Evolutionary conservation across 768 basidiomycete genomes (phyloP), one percentile per base, ranked within the genome.

Genomic region (Hortiboletus campestris): DNA sequence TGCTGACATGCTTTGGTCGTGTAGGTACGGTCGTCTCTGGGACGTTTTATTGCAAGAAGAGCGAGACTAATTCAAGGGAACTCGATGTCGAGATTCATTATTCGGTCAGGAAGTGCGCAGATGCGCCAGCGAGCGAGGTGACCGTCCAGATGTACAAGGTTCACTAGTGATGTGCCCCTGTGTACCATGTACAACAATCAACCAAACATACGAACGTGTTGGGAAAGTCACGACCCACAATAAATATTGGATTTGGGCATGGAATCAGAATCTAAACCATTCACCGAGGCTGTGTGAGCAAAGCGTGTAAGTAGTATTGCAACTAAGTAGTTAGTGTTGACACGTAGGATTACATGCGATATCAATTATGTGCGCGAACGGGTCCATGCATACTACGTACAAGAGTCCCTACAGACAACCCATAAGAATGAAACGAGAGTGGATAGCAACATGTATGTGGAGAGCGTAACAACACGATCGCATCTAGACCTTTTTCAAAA

Each of bases 31-130:
- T 80, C 25, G 84, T 98, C 22, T 69, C 77, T 6, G 96, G 96
- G 3, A 81, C 73, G n/a, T 95, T 98, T 78, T 80, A 83, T 63
- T 91, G 91, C 65, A 80, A 78, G 58, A 98, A 98, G 76, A 90
- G 84, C 65, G 74, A 78, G 34, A 76, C 72, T 5, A 98, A 98
- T 69, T 86, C 89, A 39, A 79, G 96, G 46, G 95, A 97, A 68
- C 74, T 98, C 45, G 89, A 95, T 58, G 84, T 98, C 14, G 94
- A 96, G 75, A 91, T 98, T 36, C 92, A 94, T 69, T 94, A 80
- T 66, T 60, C 70, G 0, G 73, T 88, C 59, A 78, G 74, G 17
- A 76, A 81, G 10, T 70, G 75, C 19, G 65, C 56, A 13, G 72
- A 69, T 25, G 61, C 46, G 17, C 62, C 73, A 25, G 52, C 69